A percentile compares a stretch with the other conserved stretches of the same genome.
phyloP scores from a whole-genome alignment of 1,284 basidiomycete species.

The Cerrena zonata region DNA sequence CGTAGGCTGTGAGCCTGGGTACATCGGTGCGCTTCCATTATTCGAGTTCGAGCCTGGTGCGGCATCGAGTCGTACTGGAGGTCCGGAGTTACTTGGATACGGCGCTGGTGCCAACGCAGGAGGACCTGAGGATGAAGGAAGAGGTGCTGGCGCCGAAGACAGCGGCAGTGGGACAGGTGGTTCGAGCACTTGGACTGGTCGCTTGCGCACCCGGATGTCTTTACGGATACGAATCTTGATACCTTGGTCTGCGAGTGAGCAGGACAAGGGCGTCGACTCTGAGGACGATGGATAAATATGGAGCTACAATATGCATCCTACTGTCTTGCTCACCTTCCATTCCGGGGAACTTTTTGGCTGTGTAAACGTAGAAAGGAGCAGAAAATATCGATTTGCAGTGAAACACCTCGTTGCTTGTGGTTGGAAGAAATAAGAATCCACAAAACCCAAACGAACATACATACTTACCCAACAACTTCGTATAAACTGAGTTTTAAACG shows the following conservation, averaged over 20 bases:
- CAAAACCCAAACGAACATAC: neutral
- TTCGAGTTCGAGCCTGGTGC: neutral
- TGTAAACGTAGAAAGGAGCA: constrained; percentile 83
- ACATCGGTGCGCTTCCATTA: constrained; percentile 8
- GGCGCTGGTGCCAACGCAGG: neutral
- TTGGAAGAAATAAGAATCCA: neutral
- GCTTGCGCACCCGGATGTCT: constrained; percentile 76
- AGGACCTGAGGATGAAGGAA: neutral
- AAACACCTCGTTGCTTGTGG: constrained; percentile 24
- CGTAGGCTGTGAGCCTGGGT: constrained; percentile 11
- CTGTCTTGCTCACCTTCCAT: constrained; percentile 71
- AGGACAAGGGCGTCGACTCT: constrained; percentile 86
- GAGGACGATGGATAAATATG: constrained; percentile 7
- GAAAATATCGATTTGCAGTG: constrained; percentile 88
- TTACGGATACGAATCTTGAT: constrained; percentile 90
- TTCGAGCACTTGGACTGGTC: constrained; percentile 41
- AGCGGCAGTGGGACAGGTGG: constrained; percentile 19
- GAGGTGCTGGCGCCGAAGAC: constrained; percentile 12
- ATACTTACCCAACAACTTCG: constrained; percentile 84
- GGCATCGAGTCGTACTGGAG: constrained; percentile 12
- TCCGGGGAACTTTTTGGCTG: constrained; percentile 90
- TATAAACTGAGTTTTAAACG: constrained; percentile 87
- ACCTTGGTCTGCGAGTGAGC: constrained; percentile 84
- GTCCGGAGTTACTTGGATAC: constrained; percentile 14
- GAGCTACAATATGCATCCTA: neutral